Base-by-base conservation (phyloP, 2,329 filamentous ascomycete genomes). In the Corniculantispora saksenae region DNA sequence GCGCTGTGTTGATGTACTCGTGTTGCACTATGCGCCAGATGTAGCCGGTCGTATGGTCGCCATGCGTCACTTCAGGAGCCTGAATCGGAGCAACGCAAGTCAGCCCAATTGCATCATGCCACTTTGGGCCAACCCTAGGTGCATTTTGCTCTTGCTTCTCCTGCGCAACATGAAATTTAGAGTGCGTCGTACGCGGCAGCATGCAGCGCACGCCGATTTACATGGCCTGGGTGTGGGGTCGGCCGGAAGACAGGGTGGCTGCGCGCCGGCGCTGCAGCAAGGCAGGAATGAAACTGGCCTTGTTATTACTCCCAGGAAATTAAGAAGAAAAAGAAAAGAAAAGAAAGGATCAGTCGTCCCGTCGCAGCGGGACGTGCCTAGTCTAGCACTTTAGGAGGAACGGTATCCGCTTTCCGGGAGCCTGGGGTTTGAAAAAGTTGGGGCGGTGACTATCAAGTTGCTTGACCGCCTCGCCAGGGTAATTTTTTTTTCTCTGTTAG, bases 351-450 rank as follows among this genome's bases (percentile, higher is more conserved):
- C 32, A 32, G n/a, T 32, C 10, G 32, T 32, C 40, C 35, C 27
- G 13, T 17, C n/a, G 35, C 38, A 47, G 40, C 60, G 60, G 60
- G 60, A 62, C 38, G 60, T 55, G 60, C 60, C 60, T 55, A 53
- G 58, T 47, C 43, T 21, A 38, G 7, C 35, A 38, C 57, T 13
- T 60, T 27, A 17, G 38, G 32, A n/a, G 45, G 58, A 62, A 55
- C 50, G n/a, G 60, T 56, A 55, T 62, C 60, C 60, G 60, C 60
- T 55, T 62, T 62, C 50, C 25, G 51, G 50, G 25, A 38, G 51
- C n/a, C 17, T 61, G 29, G 53, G 35, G 25, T 19, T 56, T 32
- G 47, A 40, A 32, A 21, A 21, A 29, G 12, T 60, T 35, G 47
- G 50, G 40, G 60, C 60, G 60, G 60, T 62, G 60, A 56, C 60